Percentiles rank a stretch among this genome's conserved stretches.
Evolutionary conservation across 1,284 basidiomycete species (phyloP).

Genomic region (Tremellales sp.): DNA sequence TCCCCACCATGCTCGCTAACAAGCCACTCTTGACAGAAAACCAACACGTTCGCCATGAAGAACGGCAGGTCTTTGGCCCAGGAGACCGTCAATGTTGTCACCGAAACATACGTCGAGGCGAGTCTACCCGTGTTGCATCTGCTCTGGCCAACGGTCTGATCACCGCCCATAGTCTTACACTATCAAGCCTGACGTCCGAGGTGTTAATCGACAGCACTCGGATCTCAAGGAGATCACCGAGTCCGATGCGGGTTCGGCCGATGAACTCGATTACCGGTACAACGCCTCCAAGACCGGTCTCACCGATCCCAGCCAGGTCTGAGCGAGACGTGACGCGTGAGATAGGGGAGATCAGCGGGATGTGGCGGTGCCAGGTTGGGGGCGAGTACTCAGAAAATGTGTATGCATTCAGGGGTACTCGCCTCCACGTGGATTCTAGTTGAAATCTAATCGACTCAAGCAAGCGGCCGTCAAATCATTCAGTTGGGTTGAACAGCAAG

Average conservation of each 20-base stretch:
- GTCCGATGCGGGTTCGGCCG: too few relatives aligned
- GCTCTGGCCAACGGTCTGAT: background rate
- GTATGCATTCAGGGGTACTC: too few relatives aligned
- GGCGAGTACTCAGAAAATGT: too few relatives aligned
- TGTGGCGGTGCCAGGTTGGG: too few relatives aligned
- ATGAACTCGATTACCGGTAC: background rate
- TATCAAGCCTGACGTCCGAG: background rate
- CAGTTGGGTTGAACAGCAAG: too few relatives aligned
- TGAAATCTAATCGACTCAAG: too few relatives aligned
- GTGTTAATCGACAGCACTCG: too few relatives aligned
- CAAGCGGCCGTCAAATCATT: too few relatives aligned
- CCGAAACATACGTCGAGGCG: slow-evolving; percentile 29
- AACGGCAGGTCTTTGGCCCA: slow-evolving; percentile 8
- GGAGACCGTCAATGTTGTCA: slow-evolving; percentile 28
- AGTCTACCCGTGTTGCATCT: background rate
- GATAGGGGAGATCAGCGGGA: too few relatives aligned
- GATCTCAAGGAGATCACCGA: slow-evolving; percentile 1
- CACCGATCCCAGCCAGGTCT: background rate
- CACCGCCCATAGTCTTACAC: background rate
- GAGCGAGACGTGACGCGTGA: too few relatives aligned
- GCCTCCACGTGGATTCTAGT: too few relatives aligned
- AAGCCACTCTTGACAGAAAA: slow-evolving; percentile 7
- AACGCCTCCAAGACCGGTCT: background rate
- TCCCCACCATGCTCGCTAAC: background rate
- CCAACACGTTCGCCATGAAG: slow-evolving; percentile 14